Percentiles rank a stretch among this genome's conserved stretches.
These are phyloP conservation scores for Adansonia madagascariensis DNA, from an alignment of 441 rosid species.

Conservation along the genomic window DNA sequence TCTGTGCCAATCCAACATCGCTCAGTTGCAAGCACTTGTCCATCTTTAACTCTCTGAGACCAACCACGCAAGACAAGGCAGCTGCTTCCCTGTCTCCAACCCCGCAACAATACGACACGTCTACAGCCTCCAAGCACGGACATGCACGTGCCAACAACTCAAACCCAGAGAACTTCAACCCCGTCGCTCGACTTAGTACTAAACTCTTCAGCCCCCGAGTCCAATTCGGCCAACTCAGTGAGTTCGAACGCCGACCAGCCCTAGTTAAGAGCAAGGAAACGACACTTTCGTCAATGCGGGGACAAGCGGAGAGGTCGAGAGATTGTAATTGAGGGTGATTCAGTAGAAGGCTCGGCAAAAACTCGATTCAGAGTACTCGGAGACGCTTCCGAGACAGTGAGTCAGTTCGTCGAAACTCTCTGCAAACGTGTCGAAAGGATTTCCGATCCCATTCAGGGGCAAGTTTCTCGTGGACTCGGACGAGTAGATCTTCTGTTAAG, in stretches of 20 bases:
- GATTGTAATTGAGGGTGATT: slow-evolving; percentile 47
- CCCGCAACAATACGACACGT: slow-evolving; percentile 71
- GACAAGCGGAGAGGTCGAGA: slow-evolving; percentile 84
- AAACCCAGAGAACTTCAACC: slow-evolving; percentile 58
- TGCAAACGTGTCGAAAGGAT: slow-evolving; percentile 71
- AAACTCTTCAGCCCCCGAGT: slow-evolving; percentile 48
- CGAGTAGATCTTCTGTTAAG: slow-evolving; percentile 76
- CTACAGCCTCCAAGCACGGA: slow-evolving; percentile 56
- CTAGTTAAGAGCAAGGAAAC: slow-evolving; percentile 47
- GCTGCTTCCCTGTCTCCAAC: slow-evolving; percentile 86
- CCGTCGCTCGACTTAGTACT: slow-evolving; percentile 63
- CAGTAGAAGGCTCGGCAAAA: slow-evolving; percentile 49
- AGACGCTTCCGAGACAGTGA: slow-evolving; percentile 52
- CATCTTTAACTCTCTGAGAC: slow-evolving; percentile 68
- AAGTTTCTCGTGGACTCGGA: slow-evolving; percentile 51
- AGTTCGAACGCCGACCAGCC: slow-evolving; percentile 16
- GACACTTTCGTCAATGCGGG: slow-evolving; percentile 66
- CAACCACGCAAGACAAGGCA: slow-evolving; percentile 57
- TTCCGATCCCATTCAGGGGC: slow-evolving; percentile 53
- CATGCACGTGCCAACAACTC: slow-evolving; percentile 61
- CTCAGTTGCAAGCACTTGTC: slow-evolving; percentile 72
- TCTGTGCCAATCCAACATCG: slow-evolving; percentile 87
- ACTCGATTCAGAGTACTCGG: slow-evolving; percentile 71
- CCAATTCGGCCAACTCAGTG: slow-evolving; percentile 32
- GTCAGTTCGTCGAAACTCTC: slow-evolving; percentile 71